phyloP scores from a whole-genome alignment of 805 yeast genomes.

The Monosporozyma aerobia region DNA sequence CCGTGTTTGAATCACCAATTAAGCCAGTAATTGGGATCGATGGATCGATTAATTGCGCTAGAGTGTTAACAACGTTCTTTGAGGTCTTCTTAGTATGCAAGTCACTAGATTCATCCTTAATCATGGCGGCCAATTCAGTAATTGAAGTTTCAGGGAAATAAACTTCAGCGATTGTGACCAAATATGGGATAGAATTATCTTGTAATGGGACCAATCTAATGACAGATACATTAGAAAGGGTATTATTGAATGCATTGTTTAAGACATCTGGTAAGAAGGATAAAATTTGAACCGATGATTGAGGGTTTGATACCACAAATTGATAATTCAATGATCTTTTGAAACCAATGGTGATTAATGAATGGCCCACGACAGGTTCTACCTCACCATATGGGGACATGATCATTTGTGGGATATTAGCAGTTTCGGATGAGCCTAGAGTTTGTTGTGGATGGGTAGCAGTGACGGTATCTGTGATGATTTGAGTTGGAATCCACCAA shows the following conservation, averaged over 20 bases:
- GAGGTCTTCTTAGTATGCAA: constrained; percentile 53
- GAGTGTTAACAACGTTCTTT: constrained; percentile 36
- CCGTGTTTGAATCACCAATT: background rate
- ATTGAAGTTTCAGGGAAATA: constrained; percentile 60
- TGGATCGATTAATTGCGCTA: constrained; percentile 63
- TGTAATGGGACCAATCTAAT: constrained; percentile 6
- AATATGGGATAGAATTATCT: constrained; percentile 40
- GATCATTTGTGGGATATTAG: constrained; percentile 2
- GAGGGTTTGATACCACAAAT: constrained; percentile 75
- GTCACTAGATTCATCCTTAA: constrained; percentile 43
- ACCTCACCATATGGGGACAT: background rate
- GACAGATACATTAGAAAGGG: constrained; percentile 1
- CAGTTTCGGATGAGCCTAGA: constrained; percentile 9
- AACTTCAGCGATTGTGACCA: constrained; percentile 82
- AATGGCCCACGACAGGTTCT: constrained; percentile 6
- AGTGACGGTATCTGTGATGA: constrained; percentile 31
- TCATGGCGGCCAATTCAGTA: constrained; percentile 38
- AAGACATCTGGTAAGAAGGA: constrained; percentile 69
- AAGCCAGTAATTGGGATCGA: constrained; percentile 26
- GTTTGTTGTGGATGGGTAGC: constrained; percentile 14
- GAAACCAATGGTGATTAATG: constrained; percentile 38
- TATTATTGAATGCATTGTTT: constrained; percentile 37
- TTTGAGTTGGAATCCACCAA: constrained; percentile 38
- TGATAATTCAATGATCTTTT: constrained; percentile 72
- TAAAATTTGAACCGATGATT: constrained; percentile 64